Base-by-base conservation (phyloP, 345 rosid genomes). In the Lepidium sativum region DNA sequence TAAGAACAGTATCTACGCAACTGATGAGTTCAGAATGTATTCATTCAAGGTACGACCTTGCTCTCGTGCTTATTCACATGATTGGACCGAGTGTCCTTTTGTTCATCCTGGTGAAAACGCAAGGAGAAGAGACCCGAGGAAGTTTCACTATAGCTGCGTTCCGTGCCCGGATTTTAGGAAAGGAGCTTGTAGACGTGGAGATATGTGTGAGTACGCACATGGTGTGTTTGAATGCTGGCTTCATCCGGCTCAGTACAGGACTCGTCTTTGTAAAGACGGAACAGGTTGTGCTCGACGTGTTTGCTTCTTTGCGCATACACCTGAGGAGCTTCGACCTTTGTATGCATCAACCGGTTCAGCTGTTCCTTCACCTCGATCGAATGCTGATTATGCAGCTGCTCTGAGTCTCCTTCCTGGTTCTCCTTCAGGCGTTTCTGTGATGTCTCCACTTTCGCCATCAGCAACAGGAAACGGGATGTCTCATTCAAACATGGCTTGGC, bases 141-240 rank as follows among this genome's bases (percentile, higher is more conserved):
- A 92, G 86, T 92, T 79, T 41, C 97, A 92, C 44, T 92, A 92
- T 67, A 92, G 98, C 61, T 92, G 98, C 27, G 97, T 92, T 4
- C 98, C 97, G 4, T 92, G 98, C 23, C 97, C 98, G 23, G 98
- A 92, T 65, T 89, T 89, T 54, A 78, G 98, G 29, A 92, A 92
- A 72, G 98, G 97, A 18, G 84, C 96, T 31, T 92, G 98, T 69
- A 78, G 97, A 47, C 83, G 98, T 0, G 96, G 92, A 48, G 96
- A 92, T 63, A 86, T 92, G 91, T 92, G 98, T 18, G 98, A 92
- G 61, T 92, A 87, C 79, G 98, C 98, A 1, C 98, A 92, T 53
- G 98, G 98, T 31, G 97, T 92, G 60, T 92, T 92, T 64, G 98
- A 92, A 59, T 92, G 97, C 67, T 92, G 98, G 98, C 94, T 92